Conservation (phyloP, 306 rosid species). For the Dalbergia oliveri region DNA sequence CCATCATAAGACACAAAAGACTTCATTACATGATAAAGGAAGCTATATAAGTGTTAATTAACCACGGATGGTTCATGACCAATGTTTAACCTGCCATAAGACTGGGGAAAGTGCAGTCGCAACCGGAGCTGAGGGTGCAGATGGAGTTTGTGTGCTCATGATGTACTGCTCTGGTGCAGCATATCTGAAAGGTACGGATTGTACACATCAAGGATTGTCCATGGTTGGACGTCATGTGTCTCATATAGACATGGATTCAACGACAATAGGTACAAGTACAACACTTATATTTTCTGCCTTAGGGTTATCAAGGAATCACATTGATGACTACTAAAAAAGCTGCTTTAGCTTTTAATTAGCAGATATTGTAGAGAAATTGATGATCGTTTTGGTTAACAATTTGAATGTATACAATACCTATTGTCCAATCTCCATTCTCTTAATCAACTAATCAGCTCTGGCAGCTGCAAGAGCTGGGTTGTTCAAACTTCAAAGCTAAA, state of each 20-base stretch:
- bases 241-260: slow-evolving; percentile 17
- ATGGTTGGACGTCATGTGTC: slow-evolving; percentile 8
- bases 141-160: slow-evolving; percentile 99
- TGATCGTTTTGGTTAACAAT: background rate
- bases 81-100: slow-evolving; percentile 84
- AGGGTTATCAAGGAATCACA: slow-evolving; percentile 3
- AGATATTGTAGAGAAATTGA: background rate
- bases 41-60: slow-evolving; percentile 25
- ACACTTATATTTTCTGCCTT: background rate
- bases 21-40: slow-evolving; percentile 36
- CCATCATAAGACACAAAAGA: slow-evolving; percentile 40
- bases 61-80: slow-evolving; percentile 22
- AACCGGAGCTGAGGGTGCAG: slow-evolving; percentile 97
- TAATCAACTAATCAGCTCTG: slow-evolving; percentile 15
- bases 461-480: slow-evolving; percentile 4
- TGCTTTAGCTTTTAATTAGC: background rate
- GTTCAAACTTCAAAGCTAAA: slow-evolving; percentile 24
- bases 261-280: background rate
- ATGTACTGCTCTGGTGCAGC: slow-evolving; percentile 97
- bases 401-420: slow-evolving; percentile 3
- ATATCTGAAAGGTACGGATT: slow-evolving; percentile 66
- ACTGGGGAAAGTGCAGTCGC: slow-evolving; percentile 98
- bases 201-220: slow-evolving; percentile 7
- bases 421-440: background rate
- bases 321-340: slow-evolving; percentile 14